These are phyloP conservation scores for Nannochloris sp. DNA, from an alignment of 139 green algal genomes.

Conservation along the genomic window DNA sequence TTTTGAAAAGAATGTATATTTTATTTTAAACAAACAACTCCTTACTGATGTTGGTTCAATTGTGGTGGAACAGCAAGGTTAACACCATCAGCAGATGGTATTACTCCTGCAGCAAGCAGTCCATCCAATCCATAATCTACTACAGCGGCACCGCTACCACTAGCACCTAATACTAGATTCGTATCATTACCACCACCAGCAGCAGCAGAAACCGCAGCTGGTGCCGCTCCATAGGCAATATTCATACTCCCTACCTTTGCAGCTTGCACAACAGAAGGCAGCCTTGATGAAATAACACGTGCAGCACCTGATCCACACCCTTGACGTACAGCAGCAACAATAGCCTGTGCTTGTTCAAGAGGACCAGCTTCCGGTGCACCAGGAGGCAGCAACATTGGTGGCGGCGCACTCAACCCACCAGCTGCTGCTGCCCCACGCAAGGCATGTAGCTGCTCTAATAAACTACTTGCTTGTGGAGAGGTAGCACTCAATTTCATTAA, in stretches of 20 bases:
- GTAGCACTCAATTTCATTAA: neutral
- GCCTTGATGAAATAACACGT: neutral
- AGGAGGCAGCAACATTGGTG: neutral
- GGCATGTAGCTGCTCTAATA: neutral
- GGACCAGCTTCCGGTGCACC: neutral
- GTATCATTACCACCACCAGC: neutral
- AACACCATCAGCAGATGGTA: neutral
- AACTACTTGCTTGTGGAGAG: neutral
- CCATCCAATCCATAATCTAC: neutral
- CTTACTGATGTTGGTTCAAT: neutral
- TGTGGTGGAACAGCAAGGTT: neutral
- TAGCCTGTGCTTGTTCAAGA: neutral
- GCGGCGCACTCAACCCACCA: neutral
- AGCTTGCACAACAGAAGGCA: slow-evolving; percentile 1
- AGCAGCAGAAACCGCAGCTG: neutral
- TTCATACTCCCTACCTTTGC: neutral
- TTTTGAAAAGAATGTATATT: no score
- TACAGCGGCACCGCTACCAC: neutral
- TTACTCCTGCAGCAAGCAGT: neutral
- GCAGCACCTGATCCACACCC: neutral
- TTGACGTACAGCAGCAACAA: slow-evolving; percentile 2
- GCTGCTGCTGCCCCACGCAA: neutral
- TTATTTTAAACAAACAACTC: neutral
- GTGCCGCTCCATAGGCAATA: neutral
- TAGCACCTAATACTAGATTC: no score